phyloP scores from a whole-genome alignment of 2,329 filamentous ascomycete genomes.

The Colletotrichum musicola region DNA sequence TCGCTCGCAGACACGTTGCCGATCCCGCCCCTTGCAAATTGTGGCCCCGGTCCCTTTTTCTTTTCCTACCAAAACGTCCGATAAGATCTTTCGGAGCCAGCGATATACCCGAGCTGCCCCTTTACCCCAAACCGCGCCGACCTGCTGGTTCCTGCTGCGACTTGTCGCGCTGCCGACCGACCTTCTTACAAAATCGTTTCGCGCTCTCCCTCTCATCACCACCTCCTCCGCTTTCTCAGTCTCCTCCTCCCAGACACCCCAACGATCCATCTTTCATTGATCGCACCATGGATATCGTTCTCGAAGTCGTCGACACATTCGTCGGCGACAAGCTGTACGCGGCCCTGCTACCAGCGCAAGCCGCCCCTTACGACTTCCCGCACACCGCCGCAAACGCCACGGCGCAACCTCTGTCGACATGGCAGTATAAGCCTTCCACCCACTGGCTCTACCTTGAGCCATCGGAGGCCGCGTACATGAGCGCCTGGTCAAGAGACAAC shows the following conservation, averaged over 20 bases:
- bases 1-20: constrained; percentile 7
- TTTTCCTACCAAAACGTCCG: constrained; percentile 11
- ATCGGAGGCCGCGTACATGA: constrained; percentile 82
- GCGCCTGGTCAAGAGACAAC: constrained; percentile 82
- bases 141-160: constrained; percentile 9
- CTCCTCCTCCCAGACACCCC: neutral
- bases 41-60: constrained; percentile 16
- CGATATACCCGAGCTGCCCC: constrained; percentile 26
- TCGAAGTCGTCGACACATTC: constrained; percentile 87
- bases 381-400: constrained; percentile 67
- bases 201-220: constrained; percentile 1
- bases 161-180: constrained; percentile 15
- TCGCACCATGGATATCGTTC: constrained; percentile 86
- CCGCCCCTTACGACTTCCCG: constrained; percentile 65
- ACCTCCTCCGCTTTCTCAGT: constrained; percentile 6
- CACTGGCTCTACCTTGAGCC: constrained; percentile 78
- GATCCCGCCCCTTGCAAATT: constrained; percentile 23
- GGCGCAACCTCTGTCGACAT: constrained; percentile 67
- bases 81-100: constrained; percentile 25
- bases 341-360: constrained; percentile 71
- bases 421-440: constrained; percentile 80
- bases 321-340: constrained; percentile 86
- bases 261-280: neutral
- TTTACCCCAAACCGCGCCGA: neutral
- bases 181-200: constrained; percentile 8